phyloP scores from a whole-genome alignment of 176 grass and related monocot genomes.

The Poa annua region DNA sequence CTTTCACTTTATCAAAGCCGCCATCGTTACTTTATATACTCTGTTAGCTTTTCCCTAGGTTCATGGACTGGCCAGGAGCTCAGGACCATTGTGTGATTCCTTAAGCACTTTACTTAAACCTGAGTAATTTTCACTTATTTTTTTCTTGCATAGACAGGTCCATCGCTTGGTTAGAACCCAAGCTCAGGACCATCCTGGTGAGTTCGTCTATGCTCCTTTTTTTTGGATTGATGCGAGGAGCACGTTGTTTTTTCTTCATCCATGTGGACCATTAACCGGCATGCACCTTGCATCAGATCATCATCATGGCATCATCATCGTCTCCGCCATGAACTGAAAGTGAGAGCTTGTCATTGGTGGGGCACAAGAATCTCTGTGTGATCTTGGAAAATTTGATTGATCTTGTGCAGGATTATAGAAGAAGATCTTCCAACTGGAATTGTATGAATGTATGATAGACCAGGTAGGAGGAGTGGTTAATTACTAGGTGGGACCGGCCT shows the following conservation, averaged over 20 bases:
- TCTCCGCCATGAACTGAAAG: conserved; percentile 33
- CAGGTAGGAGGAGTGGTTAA: conserved; percentile 13
- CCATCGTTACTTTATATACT: background rate
- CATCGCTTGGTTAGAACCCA: conserved; percentile 17
- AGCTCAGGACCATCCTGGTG: conserved; percentile 32
- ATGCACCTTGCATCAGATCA: conserved; percentile 40
- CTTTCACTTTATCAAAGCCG: background rate
- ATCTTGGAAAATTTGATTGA: conserved; percentile 45
- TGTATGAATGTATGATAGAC: conserved; percentile 14
- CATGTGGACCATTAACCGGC: conserved; percentile 30
- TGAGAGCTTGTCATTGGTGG: conserved; percentile 17
- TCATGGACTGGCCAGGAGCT: conserved; percentile 34
- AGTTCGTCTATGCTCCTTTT: conserved; percentile 10
- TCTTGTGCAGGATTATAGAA: conserved; percentile 36
- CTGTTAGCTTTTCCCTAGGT: conserved; percentile 14
- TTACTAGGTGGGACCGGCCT: background rate
- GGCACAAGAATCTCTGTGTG: conserved; percentile 22
- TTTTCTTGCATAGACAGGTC: conserved; percentile 28
- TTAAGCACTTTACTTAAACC: background rate
- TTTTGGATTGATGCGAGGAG: conserved; percentile 38
- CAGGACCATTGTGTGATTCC: conserved; percentile 37
- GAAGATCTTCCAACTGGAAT: conserved; percentile 25
- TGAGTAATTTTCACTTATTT: background rate
- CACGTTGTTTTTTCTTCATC: conserved; percentile 22
- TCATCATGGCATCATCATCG: conserved; percentile 27